Base-by-base conservation (phyloP, 192 early-diverging fungal species). In the Linnemannia exigua region DNA sequence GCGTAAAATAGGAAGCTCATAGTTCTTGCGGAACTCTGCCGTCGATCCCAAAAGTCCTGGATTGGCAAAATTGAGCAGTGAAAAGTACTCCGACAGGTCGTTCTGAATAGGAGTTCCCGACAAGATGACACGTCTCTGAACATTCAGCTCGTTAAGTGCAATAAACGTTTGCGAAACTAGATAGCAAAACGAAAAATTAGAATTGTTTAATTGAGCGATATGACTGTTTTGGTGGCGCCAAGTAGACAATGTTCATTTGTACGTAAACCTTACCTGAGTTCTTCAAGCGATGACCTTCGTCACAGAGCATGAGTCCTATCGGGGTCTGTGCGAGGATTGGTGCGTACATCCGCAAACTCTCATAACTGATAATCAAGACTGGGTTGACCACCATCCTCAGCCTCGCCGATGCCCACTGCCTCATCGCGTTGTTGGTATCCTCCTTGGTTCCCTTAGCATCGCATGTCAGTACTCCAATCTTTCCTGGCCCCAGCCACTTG, bases 281-380 rank as follows among this genome's bases (percentile, higher is more conserved):
- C 80, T 99, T 99, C 37, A 99, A 82, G 37, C 98, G 90, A 89
- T 99, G 98, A 0, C 97, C 99, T 89, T 99, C 99, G 80, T 99
- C 99, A 76, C 99, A 99, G 25, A 99, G 80, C 68, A 99, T 88
- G 46, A 99, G 75, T 19, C 99, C 99, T 73, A 99, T 95, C 35
- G 96, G 95, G 4, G 95, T 92, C 15, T 95, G 93, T 6, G 90
- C 82, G 12, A 99, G 83, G n/a, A 95, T 91, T 14, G 90, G 87
- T 4, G 95, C 92, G 79, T 99, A 95, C 5, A 92, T 90, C 46
- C 99, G 94, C 71, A 99, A 88, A 33, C 96, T 96, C 89, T 99
- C 99, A 79, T 99, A 99, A 5, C 98, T 99, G 67, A 99, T 97
- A 50, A 99, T 99, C 35, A 99, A 85, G 8, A 99, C 98, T 51